Percentiles rank a stretch among this genome's conserved stretches.
phyloP scores from a whole-genome alignment of 2,329 filamentous ascomycete species.

The Pestalotiopsis sp. region DNA sequence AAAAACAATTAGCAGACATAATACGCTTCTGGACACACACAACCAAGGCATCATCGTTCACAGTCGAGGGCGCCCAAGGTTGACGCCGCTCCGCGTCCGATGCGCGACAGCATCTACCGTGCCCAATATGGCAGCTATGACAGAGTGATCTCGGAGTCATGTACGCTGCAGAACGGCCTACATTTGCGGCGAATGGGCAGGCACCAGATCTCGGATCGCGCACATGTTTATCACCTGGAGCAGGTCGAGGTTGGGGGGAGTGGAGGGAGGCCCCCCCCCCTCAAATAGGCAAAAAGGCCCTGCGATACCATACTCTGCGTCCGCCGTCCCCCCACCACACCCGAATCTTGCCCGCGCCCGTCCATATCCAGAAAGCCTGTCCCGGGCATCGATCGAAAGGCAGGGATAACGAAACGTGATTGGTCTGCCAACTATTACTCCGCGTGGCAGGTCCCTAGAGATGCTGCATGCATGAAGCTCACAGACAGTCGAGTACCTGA shows the following conservation, averaged over 20 bases:
- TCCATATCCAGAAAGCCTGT: neutral
- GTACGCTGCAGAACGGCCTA: neutral
- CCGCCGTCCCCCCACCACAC: neutral
- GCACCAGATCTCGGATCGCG: neutral
- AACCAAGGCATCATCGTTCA: neutral
- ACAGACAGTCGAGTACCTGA: neutral
- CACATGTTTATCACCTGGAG: neutral
- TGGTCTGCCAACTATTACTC: slow-evolving; percentile 1
- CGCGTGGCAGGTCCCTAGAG: slow-evolving; percentile 1
- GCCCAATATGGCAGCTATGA: neutral
- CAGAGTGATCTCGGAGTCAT: neutral
- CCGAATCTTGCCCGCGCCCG: neutral
- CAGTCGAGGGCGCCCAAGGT: neutral
- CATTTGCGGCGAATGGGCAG: neutral
- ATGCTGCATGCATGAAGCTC: neutral
- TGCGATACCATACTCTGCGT: neutral
- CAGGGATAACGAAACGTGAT: neutral
- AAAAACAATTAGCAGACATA: neutral
- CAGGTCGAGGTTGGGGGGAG: no score
- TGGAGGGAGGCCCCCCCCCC: no score
- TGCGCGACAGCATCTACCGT: neutral
- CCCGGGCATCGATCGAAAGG: neutral
- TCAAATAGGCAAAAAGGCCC: no score
- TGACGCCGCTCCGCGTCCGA: neutral
- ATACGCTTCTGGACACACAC: neutral